These are phyloP conservation scores for Trametes versicolor DNA, from an alignment of 1,284 basidiomycete genomes.

Conservation along the genomic window DNA sequence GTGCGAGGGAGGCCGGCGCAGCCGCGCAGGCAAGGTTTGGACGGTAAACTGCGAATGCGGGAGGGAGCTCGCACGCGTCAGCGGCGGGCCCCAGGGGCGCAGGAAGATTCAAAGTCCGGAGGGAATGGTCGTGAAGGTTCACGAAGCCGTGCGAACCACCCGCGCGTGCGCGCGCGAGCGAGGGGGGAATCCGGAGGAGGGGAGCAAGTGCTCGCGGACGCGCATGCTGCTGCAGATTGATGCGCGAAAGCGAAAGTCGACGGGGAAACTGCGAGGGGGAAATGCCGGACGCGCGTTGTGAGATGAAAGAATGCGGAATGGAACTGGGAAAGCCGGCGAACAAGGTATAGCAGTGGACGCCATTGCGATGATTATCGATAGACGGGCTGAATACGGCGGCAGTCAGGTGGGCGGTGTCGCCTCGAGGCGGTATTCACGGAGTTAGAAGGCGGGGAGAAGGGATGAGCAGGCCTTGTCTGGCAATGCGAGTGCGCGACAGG, in stretches of 20 bases:
- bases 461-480: constrained; percentile 3
- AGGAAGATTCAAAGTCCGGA: constrained; percentile 18
- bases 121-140: constrained; percentile 14
- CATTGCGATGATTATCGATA: constrained; percentile 2
- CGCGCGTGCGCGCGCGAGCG: background rate
- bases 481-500: background rate
- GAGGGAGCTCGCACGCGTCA: constrained; percentile 12
- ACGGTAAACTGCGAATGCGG: background rate
- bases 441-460: constrained; percentile 20
- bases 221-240: background rate
- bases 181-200: background rate
- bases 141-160: background rate
- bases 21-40: constrained; percentile 5
- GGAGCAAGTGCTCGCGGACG: background rate
- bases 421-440: constrained; percentile 30
- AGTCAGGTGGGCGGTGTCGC: constrained; percentile 16
- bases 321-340: constrained; percentile 5
- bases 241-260: background rate
- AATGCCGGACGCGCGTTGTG: background rate
- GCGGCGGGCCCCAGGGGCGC: background rate
- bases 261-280: background rate
- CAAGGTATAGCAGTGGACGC: background rate
- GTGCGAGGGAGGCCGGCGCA: background rate
- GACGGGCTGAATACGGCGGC: background rate
- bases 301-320: background rate